Conservation (phyloP, 78 protist species). For the Cavenderia fasciculata region DNA sequence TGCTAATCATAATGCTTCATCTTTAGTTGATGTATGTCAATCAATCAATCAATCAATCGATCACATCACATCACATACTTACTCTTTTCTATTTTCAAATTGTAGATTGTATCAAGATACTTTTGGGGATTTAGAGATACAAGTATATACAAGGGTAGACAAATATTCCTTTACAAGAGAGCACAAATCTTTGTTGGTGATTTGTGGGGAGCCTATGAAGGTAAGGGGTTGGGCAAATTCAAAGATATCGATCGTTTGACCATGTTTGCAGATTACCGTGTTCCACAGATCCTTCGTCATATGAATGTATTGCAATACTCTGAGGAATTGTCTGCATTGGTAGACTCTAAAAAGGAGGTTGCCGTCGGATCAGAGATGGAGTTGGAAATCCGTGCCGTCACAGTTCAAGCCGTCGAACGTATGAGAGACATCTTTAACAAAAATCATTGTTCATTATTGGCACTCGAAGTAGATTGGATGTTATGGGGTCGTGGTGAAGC, state of each 20-base stretch:
- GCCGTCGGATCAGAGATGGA: conserved; percentile 80
- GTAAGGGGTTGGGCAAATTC: conserved; percentile 85
- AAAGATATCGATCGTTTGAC: conserved; percentile 88
- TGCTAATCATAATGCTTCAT: conserved; percentile 59
- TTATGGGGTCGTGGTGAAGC: conserved; percentile 82
- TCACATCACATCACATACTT: neutral
- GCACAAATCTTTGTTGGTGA: conserved; percentile 95
- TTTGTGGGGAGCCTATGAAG: conserved; percentile 90
- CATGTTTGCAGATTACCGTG: conserved; percentile 95
- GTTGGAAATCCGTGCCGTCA: conserved; percentile 78
- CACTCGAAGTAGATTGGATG: conserved; percentile 82
- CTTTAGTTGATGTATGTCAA: conserved; percentile 22
- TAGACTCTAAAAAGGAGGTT: conserved; percentile 30
- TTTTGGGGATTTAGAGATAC: conserved; percentile 83
- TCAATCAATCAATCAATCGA: neutral
- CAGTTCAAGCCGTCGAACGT: conserved; percentile 60
- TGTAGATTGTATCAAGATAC: conserved; percentile 40
- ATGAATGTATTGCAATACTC: conserved; percentile 48
- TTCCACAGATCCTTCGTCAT: conserved; percentile 69
- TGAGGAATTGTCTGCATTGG: conserved; percentile 18
- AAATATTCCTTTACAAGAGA: conserved; percentile 88
- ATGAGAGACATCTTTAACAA: conserved; percentile 60
- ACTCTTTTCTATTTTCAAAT: neutral
- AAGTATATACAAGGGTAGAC: conserved; percentile 58
- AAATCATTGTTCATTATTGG: conserved; percentile 33